A percentile compares a stretch with the other conserved stretches of the same genome.
These are phyloP conservation scores for Aleurites moluccanus DNA, from an alignment of 441 rosid genomes.

Conservation along the genomic window DNA sequence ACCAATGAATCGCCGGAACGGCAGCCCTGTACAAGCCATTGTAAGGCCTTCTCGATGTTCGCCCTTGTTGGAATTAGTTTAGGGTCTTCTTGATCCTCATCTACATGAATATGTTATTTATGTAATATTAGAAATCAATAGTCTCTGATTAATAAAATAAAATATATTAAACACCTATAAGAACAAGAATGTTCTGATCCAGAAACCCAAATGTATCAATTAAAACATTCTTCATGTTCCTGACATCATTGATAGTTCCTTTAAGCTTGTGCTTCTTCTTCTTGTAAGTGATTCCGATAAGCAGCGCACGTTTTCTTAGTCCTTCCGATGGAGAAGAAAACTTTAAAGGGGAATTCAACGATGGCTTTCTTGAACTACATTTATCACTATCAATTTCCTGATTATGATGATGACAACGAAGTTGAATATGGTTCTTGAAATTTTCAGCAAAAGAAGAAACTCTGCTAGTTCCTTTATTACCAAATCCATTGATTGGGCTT, in stretches of 20 bases:
- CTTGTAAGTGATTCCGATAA: constrained; percentile 40
- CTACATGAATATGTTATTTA: not conserved
- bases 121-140: no score
- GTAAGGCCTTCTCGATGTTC: constrained; percentile 7
- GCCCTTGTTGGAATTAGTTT: constrained; percentile 2
- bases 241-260: constrained; percentile 54
- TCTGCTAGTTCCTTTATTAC: not conserved
- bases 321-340: not conserved
- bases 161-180: constrained; percentile 37
- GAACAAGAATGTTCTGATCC: constrained; percentile 34
- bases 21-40: constrained; percentile 18
- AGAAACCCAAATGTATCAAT: constrained; percentile 14
- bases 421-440: not conserved
- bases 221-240: constrained; percentile 37
- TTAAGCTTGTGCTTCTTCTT: no score
- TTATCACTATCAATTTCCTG: not conserved
- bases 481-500: not conserved
- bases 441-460: not conserved
- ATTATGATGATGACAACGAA: not conserved
- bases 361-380: not conserved
- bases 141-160: not conserved
- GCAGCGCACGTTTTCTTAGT: constrained; percentile 19
- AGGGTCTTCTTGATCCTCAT: constrained; percentile 12
- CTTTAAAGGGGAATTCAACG: constrained; percentile 4
- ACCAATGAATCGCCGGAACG: constrained; percentile 17